Base-by-base conservation (phyloP, 805 yeast species). In the Ogataea parapolymorpha region DNA sequence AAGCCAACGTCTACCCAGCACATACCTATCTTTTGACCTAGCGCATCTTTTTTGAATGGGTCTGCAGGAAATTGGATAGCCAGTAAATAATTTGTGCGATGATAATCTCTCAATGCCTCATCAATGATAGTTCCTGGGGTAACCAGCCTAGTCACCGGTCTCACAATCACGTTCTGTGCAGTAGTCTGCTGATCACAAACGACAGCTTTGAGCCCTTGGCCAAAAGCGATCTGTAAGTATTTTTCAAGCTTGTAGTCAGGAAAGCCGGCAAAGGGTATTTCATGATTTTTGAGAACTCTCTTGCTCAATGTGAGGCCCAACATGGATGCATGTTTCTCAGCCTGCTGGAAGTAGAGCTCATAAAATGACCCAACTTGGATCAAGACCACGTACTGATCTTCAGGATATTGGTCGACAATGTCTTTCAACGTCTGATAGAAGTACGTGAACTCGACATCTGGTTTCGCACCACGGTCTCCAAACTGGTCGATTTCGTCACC, bases 91-190 rank as follows among this genome's bases (percentile, higher is more conserved):
- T 89, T 87, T 51, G 85, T 85, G 35, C 76, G 73, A 44, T 77
- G 77, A 42, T 77, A 78, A 57, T 88, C 85, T 54, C 91, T 66
- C 46, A 91, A 81, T 0, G 84, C 79, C 53, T 91, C 97, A 54
- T 87, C 96, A 9, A 91, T 75, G 25, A 91, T 72, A 0, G 98
- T 91, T 0, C 99, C 99, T 0, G 97, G 96, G 0, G 97, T 83
- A 2, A 93, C 78, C 6, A 91, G 77, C 30, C 97, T 68, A 6
- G 87, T 74, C 0, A 93, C 79, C 25, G 85, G 81, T 33, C 99
- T 68, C 30, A 74, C 76, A 15, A 83, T 73, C 27, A 58, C 60
- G 23, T 65, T 66, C 7, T 51, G 49, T 3, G 49, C 51, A 2
- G 48, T 39, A 26, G 56, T 54, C 29, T 62, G 70, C 61, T 91